Evolutionary conservation across 768 basidiomycete genomes (phyloP), one percentile per base, ranked within the genome.

Genomic region (Clavaria fumosa): DNA sequence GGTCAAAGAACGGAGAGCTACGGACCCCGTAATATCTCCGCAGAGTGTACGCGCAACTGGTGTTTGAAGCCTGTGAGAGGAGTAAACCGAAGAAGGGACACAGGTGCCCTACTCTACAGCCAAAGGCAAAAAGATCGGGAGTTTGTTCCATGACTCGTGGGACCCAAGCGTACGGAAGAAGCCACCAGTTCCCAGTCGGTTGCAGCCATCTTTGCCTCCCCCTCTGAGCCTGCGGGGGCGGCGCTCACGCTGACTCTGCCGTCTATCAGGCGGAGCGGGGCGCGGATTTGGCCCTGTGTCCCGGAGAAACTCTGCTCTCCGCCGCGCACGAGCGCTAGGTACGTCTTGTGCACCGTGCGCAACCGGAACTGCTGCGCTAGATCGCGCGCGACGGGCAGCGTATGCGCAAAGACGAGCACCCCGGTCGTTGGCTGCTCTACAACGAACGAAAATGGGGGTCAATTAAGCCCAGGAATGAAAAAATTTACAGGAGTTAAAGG

Each of bases 11-110:
- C 34, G 31, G 7, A 35, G 26, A 43, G 31, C 23, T 15, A 33
- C 4, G 27, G 7, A 19, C 40, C 24, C 5, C 15, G 34, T 17
- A 41, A 39, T 14, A 9, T 40, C 10, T 24, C 58, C 1, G 77
- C 66, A 22, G 74, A 50, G 42, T 81, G 78, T 10, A 78, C 58
- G n/a, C 78, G 67, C 22, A 81, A 64, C 46, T 81, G 78, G 40
- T 81, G 78, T 50, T 80, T 80, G 38, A 69, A 52, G 3, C 77
- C 78, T 11, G 78, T 79, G 35, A 67, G 54, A 14, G 77, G 61
- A 7, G 57, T 61, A 11, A 81, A 58, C 26, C 61, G 63, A 27
- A 81, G 52, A 35, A 82, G 60, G 1, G 75, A 69, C 20, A 79
- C 38, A 14, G 75, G 75, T 3, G 53, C 61, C 39, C 54, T 44